phyloP scores from a whole-genome alignment of 2,329 filamentous ascomycete species.

The Acrocalymma vagum region DNA sequence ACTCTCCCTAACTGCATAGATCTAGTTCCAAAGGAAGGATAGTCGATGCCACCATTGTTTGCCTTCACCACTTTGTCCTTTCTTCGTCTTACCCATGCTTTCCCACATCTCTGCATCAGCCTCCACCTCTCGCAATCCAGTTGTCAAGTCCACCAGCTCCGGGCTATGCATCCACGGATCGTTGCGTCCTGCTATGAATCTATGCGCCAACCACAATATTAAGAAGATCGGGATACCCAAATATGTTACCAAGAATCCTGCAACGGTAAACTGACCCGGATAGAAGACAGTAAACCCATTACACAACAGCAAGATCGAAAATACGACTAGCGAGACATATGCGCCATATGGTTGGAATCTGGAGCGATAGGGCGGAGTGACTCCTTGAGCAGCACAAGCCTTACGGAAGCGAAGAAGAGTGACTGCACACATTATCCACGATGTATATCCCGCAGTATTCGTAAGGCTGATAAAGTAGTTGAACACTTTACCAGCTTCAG shows the following conservation, averaged over 20 bases:
- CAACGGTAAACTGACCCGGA: conserved; percentile 65
- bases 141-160: conserved; percentile 59
- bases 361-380: conserved; percentile 59
- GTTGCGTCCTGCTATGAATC: conserved; percentile 25
- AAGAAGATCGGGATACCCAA: conserved; percentile 47
- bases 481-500: conserved; percentile 28
- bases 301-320: conserved; percentile 70
- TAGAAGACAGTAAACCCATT: conserved; percentile 78
- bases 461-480: conserved; percentile 46
- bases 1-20: no score
- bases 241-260: conserved; percentile 71
- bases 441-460: conserved; percentile 43
- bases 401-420: conserved; percentile 38
- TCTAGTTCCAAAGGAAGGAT: no score
- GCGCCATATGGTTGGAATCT: conserved; percentile 70
- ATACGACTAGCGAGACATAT: conserved; percentile 64
- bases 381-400: conserved; percentile 35
- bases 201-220: conserved; percentile 21
- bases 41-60: conserved; percentile 4
- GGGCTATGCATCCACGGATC: conserved; percentile 60
- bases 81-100: conserved; percentile 1
- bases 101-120: conserved; percentile 7
- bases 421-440: conserved; percentile 36
- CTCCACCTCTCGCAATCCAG: conserved; percentile 29
- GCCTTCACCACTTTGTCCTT: background rate